These are phyloP conservation scores for Coemansia sp. DNA, from an alignment of 192 early-diverging fungal genomes.

Conservation along the genomic window DNA sequence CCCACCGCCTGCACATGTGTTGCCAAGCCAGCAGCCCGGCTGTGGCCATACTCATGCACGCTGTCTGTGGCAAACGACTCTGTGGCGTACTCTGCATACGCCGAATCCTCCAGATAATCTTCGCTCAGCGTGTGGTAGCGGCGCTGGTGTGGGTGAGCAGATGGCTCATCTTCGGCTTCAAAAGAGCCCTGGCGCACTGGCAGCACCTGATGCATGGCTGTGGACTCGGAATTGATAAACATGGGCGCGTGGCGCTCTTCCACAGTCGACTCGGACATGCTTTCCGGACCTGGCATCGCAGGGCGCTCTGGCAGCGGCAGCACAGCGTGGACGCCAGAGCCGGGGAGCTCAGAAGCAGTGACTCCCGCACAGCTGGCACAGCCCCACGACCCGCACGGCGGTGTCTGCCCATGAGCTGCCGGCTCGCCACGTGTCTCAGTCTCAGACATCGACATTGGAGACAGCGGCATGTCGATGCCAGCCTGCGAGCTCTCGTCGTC, in stretches of 20 bases:
- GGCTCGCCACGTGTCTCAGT: slow-evolving; percentile 2
- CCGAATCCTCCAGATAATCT: slow-evolving; percentile 11
- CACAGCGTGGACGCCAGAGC: neutral
- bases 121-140: slow-evolving; percentile 15
- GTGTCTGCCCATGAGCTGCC: neutral
- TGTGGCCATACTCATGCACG: slow-evolving; percentile 2
- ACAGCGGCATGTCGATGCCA: slow-evolving; percentile 2
- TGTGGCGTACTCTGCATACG: slow-evolving; percentile 16
- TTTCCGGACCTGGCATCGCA: neutral
- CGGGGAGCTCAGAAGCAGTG: slow-evolving; percentile 4
- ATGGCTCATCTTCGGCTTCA: neutral
- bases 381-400: slow-evolving; percentile 14
- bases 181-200: neutral
- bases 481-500: slow-evolving; percentile 5
- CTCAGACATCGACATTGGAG: slow-evolving; percentile 10
- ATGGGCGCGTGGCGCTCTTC: neutral
- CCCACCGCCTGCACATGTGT: neutral
- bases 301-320: neutral
- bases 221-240: neutral
- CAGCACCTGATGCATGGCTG: neutral
- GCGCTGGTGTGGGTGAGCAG: neutral
- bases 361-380: slow-evolving; percentile 5
- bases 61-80: slow-evolving; percentile 16
- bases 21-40: slow-evolving; percentile 4
- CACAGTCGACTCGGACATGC: neutral